Conservation (phyloP, 352 stramenopile species). For the Globisporangium middletonii region DNA sequence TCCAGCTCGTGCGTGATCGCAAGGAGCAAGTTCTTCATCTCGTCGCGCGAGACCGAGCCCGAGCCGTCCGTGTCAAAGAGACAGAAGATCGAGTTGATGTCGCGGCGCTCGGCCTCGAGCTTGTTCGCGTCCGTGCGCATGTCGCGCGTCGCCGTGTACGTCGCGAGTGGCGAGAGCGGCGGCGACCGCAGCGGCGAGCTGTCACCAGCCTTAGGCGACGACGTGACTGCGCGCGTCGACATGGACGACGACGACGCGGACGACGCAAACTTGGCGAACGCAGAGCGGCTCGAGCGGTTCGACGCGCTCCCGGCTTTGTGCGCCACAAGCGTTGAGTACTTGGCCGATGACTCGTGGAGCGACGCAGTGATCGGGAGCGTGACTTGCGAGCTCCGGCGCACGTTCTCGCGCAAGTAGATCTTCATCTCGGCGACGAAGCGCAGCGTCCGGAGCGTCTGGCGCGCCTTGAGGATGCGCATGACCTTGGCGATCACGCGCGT, state of each 20-base stretch:
- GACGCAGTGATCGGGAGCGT: constrained; percentile 30
- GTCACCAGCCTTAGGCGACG: neutral
- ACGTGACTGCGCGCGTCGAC: constrained; percentile 3
- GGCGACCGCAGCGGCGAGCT: constrained; percentile 13
- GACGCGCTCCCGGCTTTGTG: constrained; percentile 6
- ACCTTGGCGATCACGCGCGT: constrained; percentile 60
- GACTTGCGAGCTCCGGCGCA: constrained; percentile 17
- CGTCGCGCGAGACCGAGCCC: constrained; percentile 46
- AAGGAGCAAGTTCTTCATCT: constrained; percentile 51
- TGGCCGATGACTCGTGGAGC: constrained; percentile 26
- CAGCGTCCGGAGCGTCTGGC: constrained; percentile 65
- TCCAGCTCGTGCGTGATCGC: constrained; percentile 66
- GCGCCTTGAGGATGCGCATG: constrained; percentile 52
- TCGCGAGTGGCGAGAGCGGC: constrained; percentile 41
- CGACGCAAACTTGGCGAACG: constrained; percentile 6
- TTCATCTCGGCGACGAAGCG: constrained; percentile 79
- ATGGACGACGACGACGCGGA: constrained; percentile 2
- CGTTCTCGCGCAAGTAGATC: constrained; percentile 59
- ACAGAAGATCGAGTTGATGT: constrained; percentile 70
- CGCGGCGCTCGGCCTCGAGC: constrained; percentile 54
- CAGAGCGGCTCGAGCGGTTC: constrained; percentile 6
- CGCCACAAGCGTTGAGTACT: constrained; percentile 20
- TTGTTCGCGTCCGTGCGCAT: constrained; percentile 52
- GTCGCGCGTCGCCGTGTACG: constrained; percentile 34
- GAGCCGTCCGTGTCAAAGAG: constrained; percentile 64